Evolutionary conservation across 495 filamentous ascomycete genomes (phyloP).

Genomic region (Penicillium argentinense): DNA sequence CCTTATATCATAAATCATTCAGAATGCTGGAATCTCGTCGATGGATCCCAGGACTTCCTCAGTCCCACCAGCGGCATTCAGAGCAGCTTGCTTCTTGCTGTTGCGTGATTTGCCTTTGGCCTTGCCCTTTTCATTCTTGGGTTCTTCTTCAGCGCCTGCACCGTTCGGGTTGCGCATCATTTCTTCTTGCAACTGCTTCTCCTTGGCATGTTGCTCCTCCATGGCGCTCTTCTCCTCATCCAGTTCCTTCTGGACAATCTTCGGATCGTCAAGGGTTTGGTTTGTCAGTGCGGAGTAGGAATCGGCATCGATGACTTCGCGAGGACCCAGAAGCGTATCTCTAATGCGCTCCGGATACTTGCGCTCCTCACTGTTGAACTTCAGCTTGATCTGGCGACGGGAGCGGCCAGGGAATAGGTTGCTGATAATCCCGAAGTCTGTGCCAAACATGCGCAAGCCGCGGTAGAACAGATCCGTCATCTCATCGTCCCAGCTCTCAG

Average conservation of each 20-base stretch:
- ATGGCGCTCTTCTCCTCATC: conserved; percentile 68
- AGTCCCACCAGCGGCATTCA: conserved; percentile 37
- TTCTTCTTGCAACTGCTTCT: conserved; percentile 53
- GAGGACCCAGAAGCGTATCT: conserved; percentile 61
- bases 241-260: conserved; percentile 60
- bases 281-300: conserved; percentile 65
- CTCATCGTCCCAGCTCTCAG: conserved; percentile 73
- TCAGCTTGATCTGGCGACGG: conserved; percentile 80
- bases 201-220: conserved; percentile 65
- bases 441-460: conserved; percentile 82
- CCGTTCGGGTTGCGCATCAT: conserved; percentile 46
- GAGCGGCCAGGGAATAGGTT: conserved; percentile 75
- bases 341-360: conserved; percentile 68
- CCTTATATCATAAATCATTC: conserved; percentile 2
- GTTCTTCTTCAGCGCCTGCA: conserved; percentile 30
- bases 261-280: conserved; percentile 52
- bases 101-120: conserved; percentile 39
- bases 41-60: conserved; percentile 44
- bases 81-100: conserved; percentile 36
- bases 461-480: conserved; percentile 84
- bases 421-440: conserved; percentile 86
- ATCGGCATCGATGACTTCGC: conserved; percentile 60
- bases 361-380: conserved; percentile 91
- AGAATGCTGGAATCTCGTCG: conserved; percentile 35
- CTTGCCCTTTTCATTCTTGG: conserved; percentile 38